A percentile compares a stretch with the other conserved stretches of the same genome.
These are phyloP conservation scores for Aspergillaceae sp. DNA, from an alignment of 2,329 filamentous ascomycete species.

Conservation along the genomic window DNA sequence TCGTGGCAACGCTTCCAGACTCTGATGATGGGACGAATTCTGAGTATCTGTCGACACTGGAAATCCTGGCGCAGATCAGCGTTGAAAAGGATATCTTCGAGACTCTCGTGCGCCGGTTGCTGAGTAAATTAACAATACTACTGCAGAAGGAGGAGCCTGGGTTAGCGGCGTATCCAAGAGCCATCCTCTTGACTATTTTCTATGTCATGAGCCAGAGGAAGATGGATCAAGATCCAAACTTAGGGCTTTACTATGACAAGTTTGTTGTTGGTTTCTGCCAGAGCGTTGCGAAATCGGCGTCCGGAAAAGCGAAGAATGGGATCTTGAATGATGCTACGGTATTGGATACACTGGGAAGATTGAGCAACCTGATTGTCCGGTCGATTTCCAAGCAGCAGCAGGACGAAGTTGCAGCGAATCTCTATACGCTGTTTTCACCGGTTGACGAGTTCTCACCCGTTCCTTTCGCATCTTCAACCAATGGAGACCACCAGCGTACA, in stretches of 20 bases:
- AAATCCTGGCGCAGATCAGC: slow-evolving; percentile 57
- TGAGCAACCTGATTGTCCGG: slow-evolving; percentile 52
- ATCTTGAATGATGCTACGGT: slow-evolving; percentile 44
- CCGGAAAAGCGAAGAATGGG: slow-evolving; percentile 24
- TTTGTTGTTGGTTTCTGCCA: slow-evolving; percentile 40
- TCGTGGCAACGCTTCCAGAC: slow-evolving; percentile 57
- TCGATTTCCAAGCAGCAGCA: slow-evolving; percentile 46
- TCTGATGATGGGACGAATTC: slow-evolving; percentile 39
- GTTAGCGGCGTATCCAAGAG: slow-evolving; percentile 47
- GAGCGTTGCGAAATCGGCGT: slow-evolving; percentile 30
- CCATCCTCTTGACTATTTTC: slow-evolving; percentile 53
- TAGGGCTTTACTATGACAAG: slow-evolving; percentile 42
- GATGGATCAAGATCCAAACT: slow-evolving; percentile 33
- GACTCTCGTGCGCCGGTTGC: slow-evolving; percentile 53
- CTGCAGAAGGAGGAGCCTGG: slow-evolving; percentile 41
- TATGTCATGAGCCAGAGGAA: slow-evolving; percentile 51
- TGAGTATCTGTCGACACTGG: slow-evolving; percentile 49
- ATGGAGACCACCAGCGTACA: slow-evolving; percentile 33
- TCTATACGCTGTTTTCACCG: slow-evolving; percentile 46
- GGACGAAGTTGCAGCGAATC: slow-evolving; percentile 43
- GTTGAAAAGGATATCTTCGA: slow-evolving; percentile 55
- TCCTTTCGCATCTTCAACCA: slow-evolving; percentile 23
- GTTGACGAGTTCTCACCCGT: slow-evolving; percentile 26
- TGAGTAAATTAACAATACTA: slow-evolving; percentile 54
- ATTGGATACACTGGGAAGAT: slow-evolving; percentile 52